Conservation (phyloP, 2,329 filamentous ascomycete genomes). For the Metarhizium anisopliae region DNA sequence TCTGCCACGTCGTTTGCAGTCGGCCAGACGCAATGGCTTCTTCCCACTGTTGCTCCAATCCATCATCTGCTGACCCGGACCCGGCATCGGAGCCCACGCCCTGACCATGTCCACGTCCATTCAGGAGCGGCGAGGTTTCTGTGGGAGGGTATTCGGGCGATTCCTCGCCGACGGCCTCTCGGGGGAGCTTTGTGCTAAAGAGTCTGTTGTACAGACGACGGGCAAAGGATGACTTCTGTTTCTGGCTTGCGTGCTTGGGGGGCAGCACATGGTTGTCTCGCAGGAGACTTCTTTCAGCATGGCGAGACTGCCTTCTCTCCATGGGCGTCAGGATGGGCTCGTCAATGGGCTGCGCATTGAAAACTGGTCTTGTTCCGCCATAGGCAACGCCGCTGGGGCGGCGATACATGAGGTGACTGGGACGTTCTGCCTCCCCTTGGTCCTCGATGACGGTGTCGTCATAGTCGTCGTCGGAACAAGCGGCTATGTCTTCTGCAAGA, state of each 20-base stretch:
- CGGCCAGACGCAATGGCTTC: conserved; percentile 72
- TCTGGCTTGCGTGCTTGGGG: conserved; percentile 39
- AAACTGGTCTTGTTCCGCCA: conserved; percentile 59
- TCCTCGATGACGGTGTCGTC: conserved; percentile 21
- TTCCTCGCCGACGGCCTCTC: conserved; percentile 26
- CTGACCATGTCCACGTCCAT: conserved; percentile 1
- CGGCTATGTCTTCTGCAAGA: conserved; percentile 57
- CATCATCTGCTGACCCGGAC: conserved; percentile 37
- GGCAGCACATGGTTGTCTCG: conserved; percentile 58
- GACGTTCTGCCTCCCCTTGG: conserved; percentile 26
- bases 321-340: conserved; percentile 41
- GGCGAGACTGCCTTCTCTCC: conserved; percentile 47
- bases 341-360: conserved; percentile 47
- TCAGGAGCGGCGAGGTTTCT: conserved; percentile 34
- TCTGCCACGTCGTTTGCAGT: conserved; percentile 85
- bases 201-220: conserved; percentile 34
- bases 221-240: conserved; percentile 24
- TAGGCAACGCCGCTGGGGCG: conserved; percentile 69
- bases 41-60: conserved; percentile 67
- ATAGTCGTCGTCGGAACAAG: conserved; percentile 49
- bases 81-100: conserved; percentile 19
- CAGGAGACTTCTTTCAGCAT: conserved; percentile 52
- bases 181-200: conserved; percentile 48
- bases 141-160: conserved; percentile 20
- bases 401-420: conserved; percentile 50